Conservation (phyloP, 139 green algal genomes). For the Trebouxia sp. region DNA sequence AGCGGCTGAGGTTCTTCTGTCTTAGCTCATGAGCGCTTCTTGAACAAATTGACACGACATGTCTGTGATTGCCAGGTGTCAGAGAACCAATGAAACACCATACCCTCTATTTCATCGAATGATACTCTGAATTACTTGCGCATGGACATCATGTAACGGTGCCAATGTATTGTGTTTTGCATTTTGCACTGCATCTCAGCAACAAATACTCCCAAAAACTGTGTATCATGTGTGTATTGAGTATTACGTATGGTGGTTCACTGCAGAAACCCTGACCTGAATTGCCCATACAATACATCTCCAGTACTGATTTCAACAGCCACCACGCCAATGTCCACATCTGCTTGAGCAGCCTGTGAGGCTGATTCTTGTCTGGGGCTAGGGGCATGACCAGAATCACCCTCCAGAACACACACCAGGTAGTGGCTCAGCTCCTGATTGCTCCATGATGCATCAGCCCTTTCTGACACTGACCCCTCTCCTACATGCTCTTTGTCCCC, state of each 20-base stretch:
- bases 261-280: constrained; percentile 38
- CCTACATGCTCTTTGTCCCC: constrained; percentile 24
- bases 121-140: not conserved
- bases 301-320: constrained; percentile 80
- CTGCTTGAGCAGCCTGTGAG: not conserved
- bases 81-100: too few relatives aligned
- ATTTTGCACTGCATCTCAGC: not conserved
- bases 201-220: too few relatives aligned
- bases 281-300: constrained; percentile 63
- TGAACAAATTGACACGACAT: too few relatives aligned
- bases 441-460: constrained; percentile 30
- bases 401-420: constrained; percentile 54
- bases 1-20: too few relatives aligned
- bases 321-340: constrained; percentile 62
- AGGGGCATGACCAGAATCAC: not conserved
- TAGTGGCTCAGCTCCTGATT: constrained; percentile 36
- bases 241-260: not conserved
- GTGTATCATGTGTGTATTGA: too few relatives aligned
- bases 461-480: not conserved
- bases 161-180: not conserved
- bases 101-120: too few relatives aligned
- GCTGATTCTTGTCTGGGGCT: not conserved
- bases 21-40: too few relatives aligned
- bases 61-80: too few relatives aligned
- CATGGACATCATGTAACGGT: not conserved